These are phyloP conservation scores for Stromatinia cepivora DNA, from an alignment of 2,329 filamentous ascomycete species.

Conservation along the genomic window DNA sequence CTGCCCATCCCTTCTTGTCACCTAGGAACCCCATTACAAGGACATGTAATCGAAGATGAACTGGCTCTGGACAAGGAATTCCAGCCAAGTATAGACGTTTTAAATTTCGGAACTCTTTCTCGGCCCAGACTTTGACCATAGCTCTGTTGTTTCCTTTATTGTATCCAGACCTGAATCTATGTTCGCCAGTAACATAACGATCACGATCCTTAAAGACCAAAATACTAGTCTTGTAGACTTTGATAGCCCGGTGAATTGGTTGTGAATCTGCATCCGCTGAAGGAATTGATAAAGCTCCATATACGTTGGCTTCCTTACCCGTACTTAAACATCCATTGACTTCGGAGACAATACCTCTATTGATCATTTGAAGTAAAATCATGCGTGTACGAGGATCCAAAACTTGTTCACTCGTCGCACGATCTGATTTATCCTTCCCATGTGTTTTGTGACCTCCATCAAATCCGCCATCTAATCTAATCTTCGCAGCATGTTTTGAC, in stretches of 20 bases:
- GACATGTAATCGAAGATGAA: slow-evolving; percentile 89
- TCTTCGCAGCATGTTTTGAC: slow-evolving; percentile 80
- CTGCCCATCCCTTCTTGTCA: slow-evolving; percentile 81
- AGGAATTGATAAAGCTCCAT: slow-evolving; percentile 73
- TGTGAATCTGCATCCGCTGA: slow-evolving; percentile 52
- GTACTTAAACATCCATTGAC: slow-evolving; percentile 95
- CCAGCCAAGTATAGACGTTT: slow-evolving; percentile 79
- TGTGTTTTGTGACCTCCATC: slow-evolving; percentile 56
- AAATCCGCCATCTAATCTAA: slow-evolving; percentile 66
- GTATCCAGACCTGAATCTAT: slow-evolving; percentile 85
- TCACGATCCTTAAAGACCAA: slow-evolving; percentile 97
- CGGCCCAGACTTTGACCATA: slow-evolving; percentile 98
- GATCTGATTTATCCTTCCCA: slow-evolving; percentile 85
- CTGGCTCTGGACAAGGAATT: slow-evolving; percentile 86
- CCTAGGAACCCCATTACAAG: slow-evolving; percentile 94
- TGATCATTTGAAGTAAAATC: slow-evolving; percentile 95
- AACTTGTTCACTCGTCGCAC: slow-evolving; percentile 92
- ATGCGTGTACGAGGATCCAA: slow-evolving; percentile 91
- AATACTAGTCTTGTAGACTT: slow-evolving; percentile 98
- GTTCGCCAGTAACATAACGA: slow-evolving; percentile 92
- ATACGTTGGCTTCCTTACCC: slow-evolving; percentile 97
- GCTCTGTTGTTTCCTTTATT: slow-evolving; percentile 93
- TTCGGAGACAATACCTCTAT: slow-evolving; percentile 83
- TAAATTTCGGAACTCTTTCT: slow-evolving; percentile 96
- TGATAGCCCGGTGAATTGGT: slow-evolving; percentile 79